Evolutionary conservation across 208 protist species (phyloP), one percentile per base, ranked within the genome.

Genomic region (Trypanosoma scelopori): DNA sequence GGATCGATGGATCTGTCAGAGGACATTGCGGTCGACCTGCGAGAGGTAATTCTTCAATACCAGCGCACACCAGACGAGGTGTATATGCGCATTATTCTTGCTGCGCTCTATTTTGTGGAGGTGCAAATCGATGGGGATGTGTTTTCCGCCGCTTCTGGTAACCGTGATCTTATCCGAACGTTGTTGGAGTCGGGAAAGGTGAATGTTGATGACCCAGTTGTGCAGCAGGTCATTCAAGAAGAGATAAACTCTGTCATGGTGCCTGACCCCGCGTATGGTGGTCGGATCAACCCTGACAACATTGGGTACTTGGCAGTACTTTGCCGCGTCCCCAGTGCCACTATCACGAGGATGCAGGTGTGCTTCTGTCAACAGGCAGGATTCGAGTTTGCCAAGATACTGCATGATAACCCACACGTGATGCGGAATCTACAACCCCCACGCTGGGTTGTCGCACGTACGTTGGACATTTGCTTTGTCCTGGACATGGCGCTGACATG

Each of bases 31-130:
- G 69, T 95, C n/a, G 78, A 92, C 63, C 74, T 95, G 27, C 76
- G 79, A 15, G 79, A 91, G 50, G 82, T 76, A 4, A 76, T 95
- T 30, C 68, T 87, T 28, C 78, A 91, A 23, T 95, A 90, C 58
- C 73, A 77, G 50, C 74, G 85, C 32, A 91, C 84, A 23, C 78
- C 79, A 28, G 74, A 70, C 28, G 80, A 89, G 25, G 72, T 91
- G 12, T 91, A 88, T 59, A 78, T 89, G 69, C 87, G 90, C 65
- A 91, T 95, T 47, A 92, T 95, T 47, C 75, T 91, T 41, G 89
- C 84, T n/a, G 84, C 89, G 7, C 73, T 95, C 20, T 81, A 85
- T 63, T 71, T 73, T 47, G 81, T 74, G 30, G 75, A 77, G 15
- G 71, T 82, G 55, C 51, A 60, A 5, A 76, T 95, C 3, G 75